These are phyloP conservation scores for Scedosporium boydii DNA, from an alignment of 2,329 filamentous ascomycete genomes.

Conservation along the genomic window DNA sequence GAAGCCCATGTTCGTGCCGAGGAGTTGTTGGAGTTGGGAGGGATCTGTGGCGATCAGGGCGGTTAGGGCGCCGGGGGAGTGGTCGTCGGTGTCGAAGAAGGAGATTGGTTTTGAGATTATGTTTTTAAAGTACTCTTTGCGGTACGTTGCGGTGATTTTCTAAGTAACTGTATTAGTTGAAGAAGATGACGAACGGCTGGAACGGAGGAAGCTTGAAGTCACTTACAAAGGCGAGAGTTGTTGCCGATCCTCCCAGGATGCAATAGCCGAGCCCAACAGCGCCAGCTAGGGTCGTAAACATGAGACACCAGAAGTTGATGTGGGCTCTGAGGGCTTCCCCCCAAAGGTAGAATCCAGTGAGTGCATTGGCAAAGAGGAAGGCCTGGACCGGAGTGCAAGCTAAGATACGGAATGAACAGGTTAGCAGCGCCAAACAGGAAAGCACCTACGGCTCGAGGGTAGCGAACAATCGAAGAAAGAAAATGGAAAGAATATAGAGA, in stretches of 20 bases:
- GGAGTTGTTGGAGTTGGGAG: constrained; percentile 21
- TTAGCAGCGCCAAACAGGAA: not conserved
- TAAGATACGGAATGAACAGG: not conserved
- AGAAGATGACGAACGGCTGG: not conserved
- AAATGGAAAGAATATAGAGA: not conserved
- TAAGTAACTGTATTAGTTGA: not conserved
- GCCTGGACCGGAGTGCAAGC: constrained; percentile 9
- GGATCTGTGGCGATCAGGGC: constrained; percentile 19
- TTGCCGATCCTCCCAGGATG: constrained; percentile 15
- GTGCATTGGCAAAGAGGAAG: constrained; percentile 10
- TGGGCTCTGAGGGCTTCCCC: constrained; percentile 2
- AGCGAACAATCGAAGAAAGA: no score
- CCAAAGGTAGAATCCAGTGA: constrained; percentile 7
- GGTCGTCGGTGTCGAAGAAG: constrained; percentile 20
- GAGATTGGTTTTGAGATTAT: constrained; percentile 18
- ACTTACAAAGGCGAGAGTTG: constrained; percentile 12
- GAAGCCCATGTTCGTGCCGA: constrained; percentile 21
- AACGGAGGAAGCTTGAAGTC: not conserved
- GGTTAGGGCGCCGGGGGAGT: constrained; percentile 19
- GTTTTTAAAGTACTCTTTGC: constrained; percentile 18
- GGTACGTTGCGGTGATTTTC: constrained; percentile 14
- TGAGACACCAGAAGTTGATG: constrained; percentile 19
- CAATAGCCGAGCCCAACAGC: constrained; percentile 19
- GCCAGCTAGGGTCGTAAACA: constrained; percentile 20
- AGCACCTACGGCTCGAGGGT: no score